Evolutionary conservation across 2,329 filamentous ascomycete species (phyloP).

Genomic region (Colletotrichum ledebouriae): DNA sequence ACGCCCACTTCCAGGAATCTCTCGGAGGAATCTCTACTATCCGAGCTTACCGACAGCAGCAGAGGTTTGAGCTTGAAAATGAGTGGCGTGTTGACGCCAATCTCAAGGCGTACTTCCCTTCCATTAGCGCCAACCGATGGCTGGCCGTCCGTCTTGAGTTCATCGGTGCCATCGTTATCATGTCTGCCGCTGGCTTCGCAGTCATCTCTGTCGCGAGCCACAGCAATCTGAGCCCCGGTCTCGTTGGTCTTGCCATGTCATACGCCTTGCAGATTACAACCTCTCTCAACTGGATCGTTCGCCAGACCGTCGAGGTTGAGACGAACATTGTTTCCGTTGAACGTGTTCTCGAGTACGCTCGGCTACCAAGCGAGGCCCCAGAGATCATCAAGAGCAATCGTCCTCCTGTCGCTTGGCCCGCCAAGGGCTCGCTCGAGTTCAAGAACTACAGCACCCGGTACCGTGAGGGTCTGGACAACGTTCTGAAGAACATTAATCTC

Average conservation of each 20-base stretch:
- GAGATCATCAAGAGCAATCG: slow-evolving; percentile 92
- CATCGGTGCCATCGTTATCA: slow-evolving; percentile 93
- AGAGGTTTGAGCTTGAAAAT: slow-evolving; percentile 90
- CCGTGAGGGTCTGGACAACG: slow-evolving; percentile 87
- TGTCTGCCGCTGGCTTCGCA: slow-evolving; percentile 85
- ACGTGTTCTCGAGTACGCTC: slow-evolving; percentile 94
- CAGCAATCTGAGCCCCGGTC: slow-evolving; percentile 74
- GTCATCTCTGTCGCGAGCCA: slow-evolving; percentile 83
- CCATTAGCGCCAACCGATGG: slow-evolving; percentile 95
- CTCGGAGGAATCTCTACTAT: slow-evolving; percentile 95
- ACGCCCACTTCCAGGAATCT: slow-evolving; percentile 98
- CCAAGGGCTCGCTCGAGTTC: slow-evolving; percentile 89
- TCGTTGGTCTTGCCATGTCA: slow-evolving; percentile 94
- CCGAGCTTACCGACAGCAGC: slow-evolving; percentile 90
- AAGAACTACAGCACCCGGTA: slow-evolving; percentile 96
- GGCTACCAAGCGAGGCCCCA: slow-evolving; percentile 90
- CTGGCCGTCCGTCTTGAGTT: slow-evolving; percentile 95
- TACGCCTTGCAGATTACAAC: slow-evolving; percentile 98
- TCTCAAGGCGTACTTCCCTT: slow-evolving; percentile 93
- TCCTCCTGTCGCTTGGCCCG: slow-evolving; percentile 91
- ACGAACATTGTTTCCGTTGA: slow-evolving; percentile 99
- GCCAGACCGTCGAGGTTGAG: slow-evolving; percentile 99
- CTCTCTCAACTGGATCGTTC: slow-evolving; percentile 98
- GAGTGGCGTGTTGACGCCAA: slow-evolving; percentile 98
- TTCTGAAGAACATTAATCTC: slow-evolving; percentile 92